Evolutionary conservation across 257 asterid genomes (phyloP).

Genomic region (Solanum gandarillasii): DNA sequence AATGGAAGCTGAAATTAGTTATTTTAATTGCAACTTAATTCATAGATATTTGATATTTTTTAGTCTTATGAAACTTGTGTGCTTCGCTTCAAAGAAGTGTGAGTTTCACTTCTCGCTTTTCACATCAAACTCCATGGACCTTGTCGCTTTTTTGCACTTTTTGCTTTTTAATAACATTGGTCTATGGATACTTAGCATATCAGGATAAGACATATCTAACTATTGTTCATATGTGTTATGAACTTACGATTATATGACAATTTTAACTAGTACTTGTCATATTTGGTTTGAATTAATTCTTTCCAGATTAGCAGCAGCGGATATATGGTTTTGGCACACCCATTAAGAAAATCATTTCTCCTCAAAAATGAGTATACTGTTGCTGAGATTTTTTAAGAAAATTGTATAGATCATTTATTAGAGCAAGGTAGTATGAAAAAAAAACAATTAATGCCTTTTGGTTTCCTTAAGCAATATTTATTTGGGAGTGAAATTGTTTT

Average conservation of each 20-base stretch:
- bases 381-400: not conserved
- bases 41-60: not conserved
- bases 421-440: not conserved
- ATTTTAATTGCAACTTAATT: not conserved
- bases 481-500: not conserved
- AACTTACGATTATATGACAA: not conserved
- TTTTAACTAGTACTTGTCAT: not conserved
- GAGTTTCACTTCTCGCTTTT: not conserved
- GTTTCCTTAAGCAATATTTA: not conserved
- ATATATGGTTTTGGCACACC: not conserved
- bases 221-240: not conserved
- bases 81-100: not conserved
- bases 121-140: not conserved
- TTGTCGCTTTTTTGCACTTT: not conserved
- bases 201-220: not conserved
- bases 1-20: not conserved
- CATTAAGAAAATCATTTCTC: not conserved
- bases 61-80: not conserved
- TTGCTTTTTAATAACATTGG: not conserved
- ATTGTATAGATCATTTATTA: not conserved
- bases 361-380: not conserved
- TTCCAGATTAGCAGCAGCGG: slow-evolving; percentile 30
- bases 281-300: not conserved
- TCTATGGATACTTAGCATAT: not conserved
- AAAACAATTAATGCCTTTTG: not conserved